These are phyloP conservation scores for Eimeria praecox DNA, from an alignment of 169 alveolate species.

Conservation along the genomic window DNA sequence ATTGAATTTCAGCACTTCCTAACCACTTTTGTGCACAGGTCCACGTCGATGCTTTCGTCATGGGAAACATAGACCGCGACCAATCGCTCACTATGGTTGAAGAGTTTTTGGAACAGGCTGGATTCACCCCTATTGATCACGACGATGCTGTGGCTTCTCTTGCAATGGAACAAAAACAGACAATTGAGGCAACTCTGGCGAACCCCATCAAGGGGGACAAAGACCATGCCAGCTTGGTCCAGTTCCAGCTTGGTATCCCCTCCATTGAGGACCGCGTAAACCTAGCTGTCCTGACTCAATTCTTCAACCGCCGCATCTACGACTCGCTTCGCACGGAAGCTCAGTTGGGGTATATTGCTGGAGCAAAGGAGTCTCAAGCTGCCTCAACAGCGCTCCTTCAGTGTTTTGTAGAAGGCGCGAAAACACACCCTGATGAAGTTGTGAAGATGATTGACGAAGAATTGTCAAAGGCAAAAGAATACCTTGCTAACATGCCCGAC, in stretches of 20 bases:
- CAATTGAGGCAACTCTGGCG: constrained; percentile 74
- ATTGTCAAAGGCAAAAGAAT: constrained; percentile 28
- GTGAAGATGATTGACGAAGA: constrained; percentile 74
- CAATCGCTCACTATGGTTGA: constrained; percentile 53
- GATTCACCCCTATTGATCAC: constrained; percentile 64
- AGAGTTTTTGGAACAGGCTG: constrained; percentile 69
- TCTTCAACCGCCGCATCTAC: constrained; percentile 77
- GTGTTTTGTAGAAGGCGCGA: constrained; percentile 80
- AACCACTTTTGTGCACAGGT: constrained; percentile 44
- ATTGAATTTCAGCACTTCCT: background rate
- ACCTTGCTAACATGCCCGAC: constrained; percentile 71
- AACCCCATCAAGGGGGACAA: constrained; percentile 82
- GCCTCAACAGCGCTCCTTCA: constrained; percentile 71
- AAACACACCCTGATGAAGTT: constrained; percentile 81
- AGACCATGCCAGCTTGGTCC: constrained; percentile 79
- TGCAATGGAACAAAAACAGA: constrained; percentile 77
- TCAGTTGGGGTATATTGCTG: constrained; percentile 83
- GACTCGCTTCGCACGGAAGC: constrained; percentile 83
- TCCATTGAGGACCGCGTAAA: constrained; percentile 83
- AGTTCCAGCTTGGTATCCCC: constrained; percentile 83
- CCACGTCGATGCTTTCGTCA: constrained; percentile 81
- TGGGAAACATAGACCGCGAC: constrained; percentile 78
- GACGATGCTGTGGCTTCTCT: constrained; percentile 77
- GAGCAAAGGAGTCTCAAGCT: constrained; percentile 78
- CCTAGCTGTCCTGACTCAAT: constrained; percentile 70